Base-by-base conservation (phyloP, 345 rosid species). In the Populus nigra region DNA sequence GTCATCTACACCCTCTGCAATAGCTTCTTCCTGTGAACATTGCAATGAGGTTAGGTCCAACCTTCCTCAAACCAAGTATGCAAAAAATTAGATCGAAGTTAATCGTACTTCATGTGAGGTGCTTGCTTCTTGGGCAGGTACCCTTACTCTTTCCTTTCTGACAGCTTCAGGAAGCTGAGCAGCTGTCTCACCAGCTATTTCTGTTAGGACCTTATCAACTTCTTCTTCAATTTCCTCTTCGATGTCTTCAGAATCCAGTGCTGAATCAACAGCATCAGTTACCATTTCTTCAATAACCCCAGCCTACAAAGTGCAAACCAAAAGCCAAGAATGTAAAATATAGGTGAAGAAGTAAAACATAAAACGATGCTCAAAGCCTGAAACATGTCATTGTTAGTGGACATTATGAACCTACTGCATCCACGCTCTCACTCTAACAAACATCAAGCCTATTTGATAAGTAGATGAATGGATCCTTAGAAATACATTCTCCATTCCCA, bases 41-140 rank as follows among this genome's bases (percentile, higher is more conserved):
- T 36, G 49, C 61, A 45, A 49, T 25, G 5, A 49, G 1, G 29
- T 57, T 12, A 73, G 49, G 33, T 35, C 49, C 15, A 10, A 33
- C 3, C 8, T 68, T 35, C 68, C 9, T 4, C 38, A 5, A 27
- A 41, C 57, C 38, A 73, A 7, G 18, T 18, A 8, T 22, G 55
- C 20, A n/a, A 38, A 68, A 72, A 50, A 68, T 33, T 27, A 3
- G 73, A 18, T 17, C 3, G 29, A 55, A 57, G 45, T 49, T 71
- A 35, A 17, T 36, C 65, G 27, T 80, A 80, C 87, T 55, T 85
- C 78, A 1, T 47, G 78, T 22, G 76, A 77, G 33, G 87, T 77
- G 80, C 78, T 80, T 57, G 81, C 83, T 74, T 15, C 61, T 36
- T 68, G 76, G 3, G 79, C 65, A 63, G 79, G 77, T 38, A 65